Evolutionary conservation across 140 eudicot species (phyloP), one percentile per base, ranked within the genome.

Genomic region (Bidens hawaiensis): DNA sequence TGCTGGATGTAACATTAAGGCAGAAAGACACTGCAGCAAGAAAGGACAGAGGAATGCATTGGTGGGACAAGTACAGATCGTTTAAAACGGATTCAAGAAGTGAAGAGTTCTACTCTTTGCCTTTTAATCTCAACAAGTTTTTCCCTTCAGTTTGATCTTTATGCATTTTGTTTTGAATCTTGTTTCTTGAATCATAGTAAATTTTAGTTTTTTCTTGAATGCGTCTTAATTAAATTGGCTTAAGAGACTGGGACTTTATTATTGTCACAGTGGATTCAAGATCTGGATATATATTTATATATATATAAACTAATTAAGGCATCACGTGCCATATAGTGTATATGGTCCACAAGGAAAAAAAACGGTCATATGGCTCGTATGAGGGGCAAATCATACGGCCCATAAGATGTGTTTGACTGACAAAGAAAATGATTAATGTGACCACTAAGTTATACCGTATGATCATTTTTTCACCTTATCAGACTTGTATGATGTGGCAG

Each of bases 11-110:
- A 15, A 82, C 96, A 0, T 48, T 93, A 72, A 87, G 64, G 11
- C 80, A 75, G 11, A 93, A 88, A 51, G 99, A 93, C 68, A 60
- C 68, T 27, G 73, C 88, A 18, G 67, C 87, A 22, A 82, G 90
- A 77, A 93, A 93, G 60, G 96, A 93, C 53, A 77, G 99, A 62
- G 99, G 96, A 15, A 79, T 85, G 95, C 95, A 76, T 40, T 93
- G 99, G 99, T 93, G 95, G 96, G 89, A 88, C 59, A 85, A 78
- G 67, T 93, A 85, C 75, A 65, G 81, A 69, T 81, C 93, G 5
- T 93, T 78, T 72, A 88, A 88, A 77, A 85, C 96, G 0, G 99
- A 93, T 64, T 69, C 95, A 3, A 85, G 99, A 68, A 93, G 99
- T 27, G 94, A 87, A 64, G 99, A 93, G 75, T 88, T 93, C 72